Evolutionary conservation across 1,284 basidiomycete species (phyloP).

Genomic region (Trichosporon inkin): DNA sequence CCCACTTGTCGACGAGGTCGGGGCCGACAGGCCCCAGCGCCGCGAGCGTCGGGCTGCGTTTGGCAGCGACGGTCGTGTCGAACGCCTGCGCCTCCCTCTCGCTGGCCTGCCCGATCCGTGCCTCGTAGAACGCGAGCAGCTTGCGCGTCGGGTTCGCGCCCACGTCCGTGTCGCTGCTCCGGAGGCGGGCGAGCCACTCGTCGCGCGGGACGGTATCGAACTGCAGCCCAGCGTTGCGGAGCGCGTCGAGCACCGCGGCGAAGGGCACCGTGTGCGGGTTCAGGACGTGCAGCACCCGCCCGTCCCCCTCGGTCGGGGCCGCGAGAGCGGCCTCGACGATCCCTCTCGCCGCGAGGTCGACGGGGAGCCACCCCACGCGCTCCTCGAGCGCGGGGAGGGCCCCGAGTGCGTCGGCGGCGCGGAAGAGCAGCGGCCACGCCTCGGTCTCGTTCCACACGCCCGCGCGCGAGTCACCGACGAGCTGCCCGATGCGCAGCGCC

Average conservation of each 20-base stretch:
- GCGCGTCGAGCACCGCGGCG: constrained; percentile 61
- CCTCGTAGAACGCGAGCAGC: constrained; percentile 46
- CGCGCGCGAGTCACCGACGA: constrained; percentile 55
- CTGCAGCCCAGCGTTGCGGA: constrained; percentile 61
- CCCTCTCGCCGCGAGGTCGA: constrained; percentile 57
- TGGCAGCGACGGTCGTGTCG: background rate
- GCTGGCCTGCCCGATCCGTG: background rate
- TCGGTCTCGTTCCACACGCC: constrained; percentile 63
- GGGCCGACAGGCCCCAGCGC: background rate
- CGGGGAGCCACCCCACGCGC: constrained; percentile 58
- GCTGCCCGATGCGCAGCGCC: constrained; percentile 52
- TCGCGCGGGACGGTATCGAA: constrained; percentile 68
- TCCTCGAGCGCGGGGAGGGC: constrained; percentile 55
- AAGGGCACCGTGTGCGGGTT: constrained; percentile 52
- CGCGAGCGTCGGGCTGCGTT: background rate
- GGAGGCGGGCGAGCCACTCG: constrained; percentile 56
- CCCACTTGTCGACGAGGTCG: too few species aligned
- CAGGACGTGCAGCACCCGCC: constrained; percentile 62
- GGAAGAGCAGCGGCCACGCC: constrained; percentile 53
- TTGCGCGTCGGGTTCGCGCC: constrained; percentile 56
- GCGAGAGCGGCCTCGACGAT: constrained; percentile 52
- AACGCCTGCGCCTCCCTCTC: background rate
- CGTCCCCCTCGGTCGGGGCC: background rate
- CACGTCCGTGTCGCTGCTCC: constrained; percentile 52
- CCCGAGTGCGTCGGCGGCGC: constrained; percentile 51